Percentiles rank a stretch among this genome's conserved stretches.
Conservation (phyloP, 2,329 filamentous ascomycete species). For the Ophiosphaerella korrae region DNA sequence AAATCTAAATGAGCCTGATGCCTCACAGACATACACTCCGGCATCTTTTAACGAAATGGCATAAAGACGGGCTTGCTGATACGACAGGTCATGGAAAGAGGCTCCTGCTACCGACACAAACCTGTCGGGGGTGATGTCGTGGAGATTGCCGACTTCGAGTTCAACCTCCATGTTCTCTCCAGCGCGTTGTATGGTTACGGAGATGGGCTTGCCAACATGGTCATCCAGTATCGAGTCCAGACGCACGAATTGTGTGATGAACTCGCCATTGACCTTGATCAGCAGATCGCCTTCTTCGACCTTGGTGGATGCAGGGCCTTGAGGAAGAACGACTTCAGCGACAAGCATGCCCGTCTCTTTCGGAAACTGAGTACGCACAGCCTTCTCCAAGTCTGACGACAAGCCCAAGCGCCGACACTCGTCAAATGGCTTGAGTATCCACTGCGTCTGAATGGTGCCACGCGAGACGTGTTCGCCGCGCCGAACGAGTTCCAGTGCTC, state of each 20-base stretch:
- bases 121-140: conserved; percentile 92
- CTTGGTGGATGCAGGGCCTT: conserved; percentile 84
- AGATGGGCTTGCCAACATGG: conserved; percentile 78
- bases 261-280: conserved; percentile 88
- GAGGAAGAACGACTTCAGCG: conserved; percentile 89
- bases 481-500: conserved; percentile 85
- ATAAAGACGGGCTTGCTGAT: conserved; percentile 95
- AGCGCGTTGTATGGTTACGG: conserved; percentile 83
- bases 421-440: conserved; percentile 95
- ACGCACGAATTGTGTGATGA: conserved; percentile 90
- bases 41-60: conserved; percentile 78
- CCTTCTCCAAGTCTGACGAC: conserved; percentile 82
- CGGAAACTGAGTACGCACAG: conserved; percentile 81
- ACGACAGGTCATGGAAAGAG: conserved; percentile 94
- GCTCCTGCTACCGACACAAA: conserved; percentile 94
- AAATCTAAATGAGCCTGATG: conserved; percentile 91
- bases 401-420: conserved; percentile 91
- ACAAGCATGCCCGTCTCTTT: conserved; percentile 97
- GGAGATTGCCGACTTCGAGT: conserved; percentile 84
- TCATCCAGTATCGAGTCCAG: conserved; percentile 92
- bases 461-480: conserved; percentile 76
- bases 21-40: conserved; percentile 93
- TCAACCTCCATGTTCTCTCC: conserved; percentile 86
- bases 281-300: conserved; percentile 94
- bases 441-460: conserved; percentile 98